These are phyloP conservation scores for Rhodamnia rubescens DNA, from an alignment of 345 rosid species.

Conservation along the genomic window DNA sequence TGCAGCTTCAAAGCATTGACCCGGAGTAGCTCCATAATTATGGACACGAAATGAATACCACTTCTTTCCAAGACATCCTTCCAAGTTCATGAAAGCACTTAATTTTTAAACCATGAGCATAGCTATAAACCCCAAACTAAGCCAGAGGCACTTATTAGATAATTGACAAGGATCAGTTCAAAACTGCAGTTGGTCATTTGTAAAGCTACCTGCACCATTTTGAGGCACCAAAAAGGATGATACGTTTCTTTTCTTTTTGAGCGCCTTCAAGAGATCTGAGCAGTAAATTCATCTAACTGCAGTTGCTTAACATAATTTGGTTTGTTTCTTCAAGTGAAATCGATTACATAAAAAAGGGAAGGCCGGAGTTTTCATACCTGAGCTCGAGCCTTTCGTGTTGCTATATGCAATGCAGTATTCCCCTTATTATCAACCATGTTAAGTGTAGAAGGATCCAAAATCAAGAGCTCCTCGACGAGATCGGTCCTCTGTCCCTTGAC, in stretches of 20 bases:
- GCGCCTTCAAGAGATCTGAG: background rate
- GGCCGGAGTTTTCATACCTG: slow-evolving; percentile 31
- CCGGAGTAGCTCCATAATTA: background rate
- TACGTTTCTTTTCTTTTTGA: background rate
- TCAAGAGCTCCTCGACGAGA: slow-evolving; percentile 44
- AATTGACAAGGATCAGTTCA: background rate
- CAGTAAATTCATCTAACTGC: background rate
- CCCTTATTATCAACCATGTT: slow-evolving; percentile 71
- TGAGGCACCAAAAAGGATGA: background rate
- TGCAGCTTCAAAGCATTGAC: background rate
- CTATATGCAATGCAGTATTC: slow-evolving; percentile 78
- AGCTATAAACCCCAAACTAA: background rate
- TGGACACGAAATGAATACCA: background rate
- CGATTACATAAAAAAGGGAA: background rate
- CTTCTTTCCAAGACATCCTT: background rate
- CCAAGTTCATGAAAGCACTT: background rate
- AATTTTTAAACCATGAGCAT: background rate
- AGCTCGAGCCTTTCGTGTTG: slow-evolving; percentile 50
- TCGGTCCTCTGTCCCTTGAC: slow-evolving; percentile 68
- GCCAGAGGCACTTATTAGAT: background rate
- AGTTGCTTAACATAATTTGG: background rate
- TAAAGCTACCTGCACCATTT: background rate
- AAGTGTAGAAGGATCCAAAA: slow-evolving; percentile 30
- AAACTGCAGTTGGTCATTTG: background rate
- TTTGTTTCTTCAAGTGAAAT: background rate